Conservation (phyloP, 2,329 filamentous ascomycete species). For the Neophaeococcomyces mojaviensis region DNA sequence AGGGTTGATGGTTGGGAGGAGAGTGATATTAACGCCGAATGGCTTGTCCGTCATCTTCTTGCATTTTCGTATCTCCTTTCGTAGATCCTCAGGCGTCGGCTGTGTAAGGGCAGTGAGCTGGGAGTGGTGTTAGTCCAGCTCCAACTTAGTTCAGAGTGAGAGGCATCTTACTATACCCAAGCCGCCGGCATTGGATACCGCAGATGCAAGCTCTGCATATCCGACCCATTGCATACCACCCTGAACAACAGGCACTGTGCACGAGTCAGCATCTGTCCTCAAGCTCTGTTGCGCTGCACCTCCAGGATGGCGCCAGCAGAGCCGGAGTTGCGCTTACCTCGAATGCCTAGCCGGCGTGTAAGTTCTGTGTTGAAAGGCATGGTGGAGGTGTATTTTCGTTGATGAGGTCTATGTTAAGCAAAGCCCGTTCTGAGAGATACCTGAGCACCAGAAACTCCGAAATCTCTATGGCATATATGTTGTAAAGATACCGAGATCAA, state of each 20-base stretch:
- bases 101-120: conserved; percentile 65
- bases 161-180: conserved; percentile 38
- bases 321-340: conserved; percentile 26
- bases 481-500: background rate
- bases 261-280: background rate
- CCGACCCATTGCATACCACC: conserved; percentile 52
- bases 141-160: conserved; percentile 7
- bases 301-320: too few species aligned
- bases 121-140: conserved; percentile 1
- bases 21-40: conserved; percentile 91
- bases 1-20: conserved; percentile 80
- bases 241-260: conserved; percentile 41
- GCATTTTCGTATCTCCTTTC: conserved; percentile 85
- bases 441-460: background rate
- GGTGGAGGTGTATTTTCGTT: background rate
- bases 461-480: background rate
- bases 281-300: background rate
- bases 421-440: background rate
- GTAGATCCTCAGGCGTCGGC: conserved; percentile 82
- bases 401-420: background rate
- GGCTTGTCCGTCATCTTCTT: conserved; percentile 56
- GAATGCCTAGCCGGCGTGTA: conserved; percentile 52
- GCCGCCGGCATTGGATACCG: conserved; percentile 46
- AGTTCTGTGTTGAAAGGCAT: conserved; percentile 61
- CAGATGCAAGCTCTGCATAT: conserved; percentile 45